A percentile compares a stretch with the other conserved stretches of the same genome.
phyloP scores from a whole-genome alignment of 495 filamentous ascomycete species.

The Pseudevernia furfuracea region DNA sequence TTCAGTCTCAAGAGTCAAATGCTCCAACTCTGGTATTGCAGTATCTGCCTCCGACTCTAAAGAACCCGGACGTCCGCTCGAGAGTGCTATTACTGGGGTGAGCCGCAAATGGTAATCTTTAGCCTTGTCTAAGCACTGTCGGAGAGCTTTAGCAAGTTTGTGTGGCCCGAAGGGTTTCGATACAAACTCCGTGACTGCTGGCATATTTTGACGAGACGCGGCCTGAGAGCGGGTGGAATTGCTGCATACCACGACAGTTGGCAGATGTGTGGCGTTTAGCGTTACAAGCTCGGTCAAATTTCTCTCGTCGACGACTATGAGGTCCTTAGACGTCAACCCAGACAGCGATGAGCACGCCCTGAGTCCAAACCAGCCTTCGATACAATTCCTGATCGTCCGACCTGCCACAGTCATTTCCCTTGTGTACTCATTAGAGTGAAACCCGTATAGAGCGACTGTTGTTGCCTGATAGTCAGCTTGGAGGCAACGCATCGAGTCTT shows the following conservation, averaged over 20 bases:
- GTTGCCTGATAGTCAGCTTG: slow-evolving; percentile 12
- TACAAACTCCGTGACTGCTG: slow-evolving; percentile 36
- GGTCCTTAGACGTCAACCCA: slow-evolving; percentile 11
- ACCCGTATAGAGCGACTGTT: slow-evolving; percentile 30
- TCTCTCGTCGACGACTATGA: slow-evolving; percentile 39
- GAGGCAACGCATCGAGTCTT: slow-evolving; percentile 19
- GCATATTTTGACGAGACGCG: slow-evolving; percentile 3
- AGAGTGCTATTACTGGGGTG: neutral
- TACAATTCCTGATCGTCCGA: slow-evolving; percentile 27
- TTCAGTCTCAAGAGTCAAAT: slow-evolving; percentile 20
- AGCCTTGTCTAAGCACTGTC: slow-evolving; percentile 30
- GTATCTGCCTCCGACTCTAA: slow-evolving; percentile 16
- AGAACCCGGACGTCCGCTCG: slow-evolving; percentile 6
- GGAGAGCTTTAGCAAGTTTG: slow-evolving; percentile 52
- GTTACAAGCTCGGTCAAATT: slow-evolving; percentile 13
- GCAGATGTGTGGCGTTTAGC: slow-evolving; percentile 1
- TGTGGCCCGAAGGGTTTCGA: slow-evolving; percentile 54
- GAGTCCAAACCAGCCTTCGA: slow-evolving; percentile 42
- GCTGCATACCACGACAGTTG: slow-evolving; percentile 24
- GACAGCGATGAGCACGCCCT: slow-evolving; percentile 17
- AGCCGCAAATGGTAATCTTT: slow-evolving; percentile 12
- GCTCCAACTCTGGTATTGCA: slow-evolving; percentile 16
- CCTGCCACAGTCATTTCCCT: slow-evolving; percentile 16
- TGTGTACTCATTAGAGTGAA: slow-evolving; percentile 8
- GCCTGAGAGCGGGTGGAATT: slow-evolving; percentile 21